Base-by-base conservation (phyloP, 179 eudicot genomes). In the Heliamphora pulchella region DNA sequence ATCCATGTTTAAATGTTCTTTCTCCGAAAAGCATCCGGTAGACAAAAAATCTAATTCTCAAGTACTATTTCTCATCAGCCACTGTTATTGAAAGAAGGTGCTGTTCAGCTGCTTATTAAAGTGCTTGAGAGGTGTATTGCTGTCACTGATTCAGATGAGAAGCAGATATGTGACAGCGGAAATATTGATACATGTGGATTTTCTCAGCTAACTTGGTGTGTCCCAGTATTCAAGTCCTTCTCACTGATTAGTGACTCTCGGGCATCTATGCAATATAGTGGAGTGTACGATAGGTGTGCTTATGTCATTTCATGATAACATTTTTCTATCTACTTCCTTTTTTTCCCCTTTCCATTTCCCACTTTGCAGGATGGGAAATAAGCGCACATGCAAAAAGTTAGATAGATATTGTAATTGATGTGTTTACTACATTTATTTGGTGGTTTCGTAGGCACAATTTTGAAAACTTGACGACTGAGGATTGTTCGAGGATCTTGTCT, bases 211-310 rank as follows among this genome's bases (percentile, higher is more conserved):
- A 82, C 82, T 87, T 96, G 94, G 90, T 92, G 88, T 75, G 79
- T 88, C 69, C 99, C 98, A 76, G 91, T 85, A 74, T 80, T 86
- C 73, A 88, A 83, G 85, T 91, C 90, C 67, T 80, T 96, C 75
- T 81, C 96, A 51, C 81, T 92, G 70, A 81, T 92, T 62, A 82
- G 84, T 84, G 93, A 94, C 80, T 83, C 91, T 75, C 86, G 82
- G 58, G 73, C 84, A 69, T 78, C 85, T 64, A 71, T 71, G 66
- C 85, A 81, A 77, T 80, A 79, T 72, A 65, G 83, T 72, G 88
- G 83, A 43, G 62, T 65, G 20, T 58, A 78, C 81, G 89, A 83
- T 71, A 72, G 91, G 98, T 90, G 72, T 85, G 88, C 76, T 8
- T 65, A 2, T 63, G 58, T 76, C 20, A 1, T 58, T 78, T 41